Evolutionary conservation across 768 basidiomycete species (phyloP).

Genomic region (Tylopilus intermedius): DNA sequence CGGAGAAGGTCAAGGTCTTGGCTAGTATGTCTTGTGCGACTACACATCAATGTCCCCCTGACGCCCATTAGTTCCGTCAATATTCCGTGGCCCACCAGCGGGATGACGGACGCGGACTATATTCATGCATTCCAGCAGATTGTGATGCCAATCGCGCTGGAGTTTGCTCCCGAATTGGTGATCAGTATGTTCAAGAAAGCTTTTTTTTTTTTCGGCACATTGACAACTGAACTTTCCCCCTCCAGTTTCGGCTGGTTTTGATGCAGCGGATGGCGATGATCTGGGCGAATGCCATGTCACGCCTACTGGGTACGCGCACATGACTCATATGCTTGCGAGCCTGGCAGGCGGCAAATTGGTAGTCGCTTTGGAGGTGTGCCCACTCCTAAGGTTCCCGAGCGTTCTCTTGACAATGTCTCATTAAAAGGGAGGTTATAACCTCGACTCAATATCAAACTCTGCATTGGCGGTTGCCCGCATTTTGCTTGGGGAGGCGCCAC

Average conservation of each 20-base stretch:
- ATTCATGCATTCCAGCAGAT: conserved; percentile 93
- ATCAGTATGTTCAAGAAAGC: conserved; percentile 60
- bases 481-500: conserved; percentile 87
- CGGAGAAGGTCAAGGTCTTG: conserved; percentile 78
- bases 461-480: conserved; percentile 81
- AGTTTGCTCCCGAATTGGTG: conserved; percentile 93
- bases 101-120: conserved; percentile 94
- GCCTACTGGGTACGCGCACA: conserved; percentile 92
- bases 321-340: conserved; percentile 94
- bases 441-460: conserved; percentile 82
- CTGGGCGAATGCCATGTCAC: conserved; percentile 89
- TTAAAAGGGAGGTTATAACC: conserved; percentile 87
- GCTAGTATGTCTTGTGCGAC: conserved; percentile 60
- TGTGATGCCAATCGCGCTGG: conserved; percentile 94
- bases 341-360: conserved; percentile 86
- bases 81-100: conserved; percentile 85
- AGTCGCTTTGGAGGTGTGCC: conserved; percentile 82
- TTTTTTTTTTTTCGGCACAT: not conserved
- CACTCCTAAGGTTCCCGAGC: conserved; percentile 5
- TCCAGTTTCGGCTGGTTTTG: conserved; percentile 95
- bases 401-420: conserved; percentile 1
- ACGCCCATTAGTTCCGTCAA: conserved; percentile 73
- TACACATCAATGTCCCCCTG: conserved; percentile 5
- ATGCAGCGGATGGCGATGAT: conserved; percentile 90
- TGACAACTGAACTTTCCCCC: not conserved